Evolutionary conservation across 495 filamentous ascomycete species (phyloP).

Genomic region (Hyaloscypha hepaticicola): DNA sequence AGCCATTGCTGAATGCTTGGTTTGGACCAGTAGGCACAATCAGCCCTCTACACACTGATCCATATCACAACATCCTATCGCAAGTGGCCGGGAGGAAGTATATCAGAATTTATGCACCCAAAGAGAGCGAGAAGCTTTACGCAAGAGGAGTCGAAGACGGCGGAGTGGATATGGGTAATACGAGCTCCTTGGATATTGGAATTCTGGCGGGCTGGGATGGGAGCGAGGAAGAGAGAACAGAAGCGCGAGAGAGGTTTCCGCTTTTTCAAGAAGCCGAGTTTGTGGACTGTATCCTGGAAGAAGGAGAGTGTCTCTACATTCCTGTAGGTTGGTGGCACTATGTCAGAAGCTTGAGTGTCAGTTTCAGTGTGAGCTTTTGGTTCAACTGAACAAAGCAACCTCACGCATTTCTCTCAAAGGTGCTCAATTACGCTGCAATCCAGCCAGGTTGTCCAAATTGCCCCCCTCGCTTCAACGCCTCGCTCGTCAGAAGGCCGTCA

Average conservation of each 20-base stretch:
- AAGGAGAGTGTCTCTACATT: slow-evolving; percentile 87
- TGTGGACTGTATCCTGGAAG: slow-evolving; percentile 74
- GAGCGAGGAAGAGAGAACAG: slow-evolving; percentile 12
- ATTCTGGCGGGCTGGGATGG: slow-evolving; percentile 55
- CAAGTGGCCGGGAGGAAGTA: slow-evolving; percentile 94
- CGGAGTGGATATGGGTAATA: slow-evolving; percentile 90
- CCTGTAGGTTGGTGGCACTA: slow-evolving; percentile 99
- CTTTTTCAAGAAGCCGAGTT: slow-evolving; percentile 41
- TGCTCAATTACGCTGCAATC: not conserved
- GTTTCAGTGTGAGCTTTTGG: slow-evolving; percentile 98
- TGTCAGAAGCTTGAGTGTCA: slow-evolving; percentile 79
- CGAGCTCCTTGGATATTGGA: slow-evolving; percentile 71
- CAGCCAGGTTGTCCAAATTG: too few species aligned
- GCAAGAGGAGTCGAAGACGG: slow-evolving; percentile 67
- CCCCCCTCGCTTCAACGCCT: too few species aligned
- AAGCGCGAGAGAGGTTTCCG: slow-evolving; percentile 17
- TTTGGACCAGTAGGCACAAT: slow-evolving; percentile 87
- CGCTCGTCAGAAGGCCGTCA: too few species aligned
- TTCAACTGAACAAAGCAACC: slow-evolving; percentile 61
- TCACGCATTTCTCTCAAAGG: too few species aligned
- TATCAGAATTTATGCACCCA: slow-evolving; percentile 77
- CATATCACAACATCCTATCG: slow-evolving; percentile 87
- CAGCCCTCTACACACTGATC: slow-evolving; percentile 89
- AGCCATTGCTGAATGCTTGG: slow-evolving; percentile 80
- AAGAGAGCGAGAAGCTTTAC: slow-evolving; percentile 56